phyloP scores from a whole-genome alignment of 1,284 basidiomycete genomes.

The Cystobasidium slooffiae region DNA sequence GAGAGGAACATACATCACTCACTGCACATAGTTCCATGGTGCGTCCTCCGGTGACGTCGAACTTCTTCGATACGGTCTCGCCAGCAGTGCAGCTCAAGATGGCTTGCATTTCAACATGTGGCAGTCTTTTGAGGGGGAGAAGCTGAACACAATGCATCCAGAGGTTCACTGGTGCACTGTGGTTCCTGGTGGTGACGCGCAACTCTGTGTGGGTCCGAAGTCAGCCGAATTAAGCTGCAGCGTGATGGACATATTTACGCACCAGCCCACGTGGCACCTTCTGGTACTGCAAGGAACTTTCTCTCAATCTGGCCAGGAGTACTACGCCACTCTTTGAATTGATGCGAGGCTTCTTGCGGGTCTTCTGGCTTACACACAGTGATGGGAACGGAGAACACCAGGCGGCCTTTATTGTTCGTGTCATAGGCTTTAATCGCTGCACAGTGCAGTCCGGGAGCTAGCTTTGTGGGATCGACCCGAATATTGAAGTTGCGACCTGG shows the following conservation, averaged over 20 bases:
- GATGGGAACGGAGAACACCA: constrained; percentile 56
- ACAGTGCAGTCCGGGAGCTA: constrained; percentile 55
- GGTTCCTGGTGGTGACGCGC: constrained; percentile 53
- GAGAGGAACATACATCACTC: neutral
- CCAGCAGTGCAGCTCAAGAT: constrained; percentile 55
- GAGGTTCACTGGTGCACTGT: constrained; percentile 55
- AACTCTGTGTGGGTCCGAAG: constrained; percentile 45
- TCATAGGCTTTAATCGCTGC: constrained; percentile 55
- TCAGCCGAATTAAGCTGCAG: neutral
- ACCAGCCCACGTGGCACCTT: constrained; percentile 56
- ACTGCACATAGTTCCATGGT: constrained; percentile 56
- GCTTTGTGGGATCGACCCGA: constrained; percentile 54
- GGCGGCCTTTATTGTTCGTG: constrained; percentile 51
- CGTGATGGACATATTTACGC: neutral
- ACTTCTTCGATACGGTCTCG: constrained; percentile 55
- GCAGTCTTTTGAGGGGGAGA: constrained; percentile 53
- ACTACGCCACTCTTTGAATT: constrained; percentile 44
- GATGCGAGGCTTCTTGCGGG: constrained; percentile 34
- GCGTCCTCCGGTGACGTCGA: constrained; percentile 54
- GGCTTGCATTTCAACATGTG: constrained; percentile 54
- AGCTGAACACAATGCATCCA: constrained; percentile 57
- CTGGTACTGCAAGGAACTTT: constrained; percentile 55
- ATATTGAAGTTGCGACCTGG: constrained; percentile 56
- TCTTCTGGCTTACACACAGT: constrained; percentile 56
- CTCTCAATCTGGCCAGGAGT: constrained; percentile 54